Evolutionary conservation across 306 rosid species (phyloP).

Genomic region (Cajanus cajan): DNA sequence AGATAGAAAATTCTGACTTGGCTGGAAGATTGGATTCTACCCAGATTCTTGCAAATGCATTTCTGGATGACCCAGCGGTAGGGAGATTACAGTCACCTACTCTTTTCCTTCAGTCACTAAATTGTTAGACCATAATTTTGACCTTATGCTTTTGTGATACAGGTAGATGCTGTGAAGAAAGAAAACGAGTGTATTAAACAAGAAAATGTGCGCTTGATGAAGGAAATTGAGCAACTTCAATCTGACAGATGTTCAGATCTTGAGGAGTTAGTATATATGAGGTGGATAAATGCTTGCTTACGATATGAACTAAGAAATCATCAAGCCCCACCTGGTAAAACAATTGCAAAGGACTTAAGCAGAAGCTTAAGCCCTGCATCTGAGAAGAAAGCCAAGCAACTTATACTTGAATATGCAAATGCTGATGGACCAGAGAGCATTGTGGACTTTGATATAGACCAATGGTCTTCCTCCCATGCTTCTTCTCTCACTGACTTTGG

Average conservation of each 20-base stretch:
- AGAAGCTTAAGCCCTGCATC: conserved; percentile 68
- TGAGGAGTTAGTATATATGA: conserved; percentile 80
- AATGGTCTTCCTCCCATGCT: conserved; percentile 64
- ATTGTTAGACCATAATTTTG: not conserved
- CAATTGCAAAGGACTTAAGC: conserved; percentile 79
- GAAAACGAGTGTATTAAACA: conserved; percentile 44
- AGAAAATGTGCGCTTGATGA: conserved; percentile 49
- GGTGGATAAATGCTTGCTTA: conserved; percentile 91
- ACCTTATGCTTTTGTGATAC: conserved; percentile 24
- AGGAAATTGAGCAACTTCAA: conserved; percentile 65
- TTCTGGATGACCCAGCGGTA: conserved; percentile 64
- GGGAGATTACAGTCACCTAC: not conserved
- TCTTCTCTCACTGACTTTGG: conserved; percentile 54
- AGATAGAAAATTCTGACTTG: conserved; percentile 61
- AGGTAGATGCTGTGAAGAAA: conserved; percentile 51
- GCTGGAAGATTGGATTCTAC: conserved; percentile 70
- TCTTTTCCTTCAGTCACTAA: conserved; percentile 5
- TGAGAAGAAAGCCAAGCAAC: conserved; percentile 80
- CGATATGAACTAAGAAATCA: conserved; percentile 70
- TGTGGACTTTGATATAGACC: conserved; percentile 61
- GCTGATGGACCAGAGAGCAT: conserved; percentile 44
- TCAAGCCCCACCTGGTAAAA: conserved; percentile 60
- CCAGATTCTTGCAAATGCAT: conserved; percentile 67
- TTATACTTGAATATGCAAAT: conserved; percentile 75
- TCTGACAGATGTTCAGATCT: conserved; percentile 64